Base-by-base conservation (phyloP, 2,329 filamentous ascomycete species). In the Lachnellula arida region DNA sequence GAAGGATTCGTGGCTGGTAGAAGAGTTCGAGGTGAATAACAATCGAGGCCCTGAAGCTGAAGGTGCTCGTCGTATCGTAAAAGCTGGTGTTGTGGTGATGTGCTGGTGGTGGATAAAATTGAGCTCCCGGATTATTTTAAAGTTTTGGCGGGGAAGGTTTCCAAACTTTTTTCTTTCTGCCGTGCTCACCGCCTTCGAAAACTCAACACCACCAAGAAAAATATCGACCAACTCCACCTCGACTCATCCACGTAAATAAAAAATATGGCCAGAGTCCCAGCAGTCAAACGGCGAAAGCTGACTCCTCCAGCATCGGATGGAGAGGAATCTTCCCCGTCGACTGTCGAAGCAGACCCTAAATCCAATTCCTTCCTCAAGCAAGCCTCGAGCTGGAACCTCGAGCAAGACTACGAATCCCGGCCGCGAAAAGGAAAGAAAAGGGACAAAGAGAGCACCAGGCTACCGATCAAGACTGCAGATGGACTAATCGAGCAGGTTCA, bases 381-480 rank as follows among this genome's bases (percentile, higher is more conserved):
- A 67, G 90, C 88, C 5, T 80, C 89, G 57, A 86, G 85, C 73
- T 97, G 93, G 91, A 85, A 96, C 68, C 80, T 96, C 49, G 94
- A 96, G 75, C 88, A 96, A 69, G 87, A 90, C 71, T 97, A 97
- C 77, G 91, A 96, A 72, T 82, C 82, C 59, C 84, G 85, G 63
- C 85, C 88, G 47, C 81, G 89, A 65, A 94, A 94, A 71, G 74
- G 80, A 37, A 86, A 84, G 68, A 90, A 88, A 72, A 89, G 91
- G 71, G 80, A 81, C 55, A 68, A 70, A 47, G 88, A 92, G 69
- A 87, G 77, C 69, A 90, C 83, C 39, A 83, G 87, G 65, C 77
- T 99, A 37, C 92, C 92, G 0, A 91, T 97, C 61, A 95, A 94
- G 74, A 95, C 90, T 0, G 80, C 84, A 0, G 88, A 93, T 62